These are phyloP conservation scores for Paramecium sexaurelia DNA, from an alignment of 73 alveolate species.

Conservation along the genomic window DNA sequence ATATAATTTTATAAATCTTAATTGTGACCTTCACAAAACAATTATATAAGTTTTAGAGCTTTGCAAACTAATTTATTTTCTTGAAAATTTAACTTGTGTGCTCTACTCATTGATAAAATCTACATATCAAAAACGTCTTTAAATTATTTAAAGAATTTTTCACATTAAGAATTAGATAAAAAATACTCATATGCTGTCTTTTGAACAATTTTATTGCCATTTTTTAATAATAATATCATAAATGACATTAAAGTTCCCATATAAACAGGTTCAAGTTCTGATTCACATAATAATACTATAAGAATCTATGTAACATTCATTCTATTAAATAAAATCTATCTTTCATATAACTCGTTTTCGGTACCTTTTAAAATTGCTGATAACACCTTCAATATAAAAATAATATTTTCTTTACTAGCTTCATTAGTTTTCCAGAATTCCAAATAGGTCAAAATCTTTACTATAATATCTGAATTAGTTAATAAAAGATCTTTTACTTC, in stretches of 20 bases:
- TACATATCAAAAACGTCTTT: conserved; percentile 37
- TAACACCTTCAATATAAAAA: conserved; percentile 55
- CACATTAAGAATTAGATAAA: conserved; percentile 41
- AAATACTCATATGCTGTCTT: conserved; percentile 58
- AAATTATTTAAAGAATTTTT: conserved; percentile 21
- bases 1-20: conserved; percentile 61
- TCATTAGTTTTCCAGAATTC: conserved; percentile 60
- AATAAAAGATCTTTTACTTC: conserved; percentile 56
- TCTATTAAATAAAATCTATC: conserved; percentile 59
- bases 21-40: conserved; percentile 75
- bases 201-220: conserved; percentile 52
- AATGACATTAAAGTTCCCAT: background rate
- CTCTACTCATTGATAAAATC: background rate
- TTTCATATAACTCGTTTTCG: conserved; percentile 37
- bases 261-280: conserved; percentile 31
- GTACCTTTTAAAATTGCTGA: conserved; percentile 20
- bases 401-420: conserved; percentile 57
- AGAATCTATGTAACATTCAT: conserved; percentile 57
- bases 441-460: conserved; percentile 39
- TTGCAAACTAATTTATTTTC: conserved; percentile 57
- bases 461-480: conserved; percentile 56
- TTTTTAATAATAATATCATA: background rate
- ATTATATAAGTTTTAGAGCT: conserved; percentile 49
- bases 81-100: conserved; percentile 36
- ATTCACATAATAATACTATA: conserved; percentile 15